Base-by-base conservation (phyloP, 192 early-diverging fungal genomes). In the Cetraspora pellucida region DNA sequence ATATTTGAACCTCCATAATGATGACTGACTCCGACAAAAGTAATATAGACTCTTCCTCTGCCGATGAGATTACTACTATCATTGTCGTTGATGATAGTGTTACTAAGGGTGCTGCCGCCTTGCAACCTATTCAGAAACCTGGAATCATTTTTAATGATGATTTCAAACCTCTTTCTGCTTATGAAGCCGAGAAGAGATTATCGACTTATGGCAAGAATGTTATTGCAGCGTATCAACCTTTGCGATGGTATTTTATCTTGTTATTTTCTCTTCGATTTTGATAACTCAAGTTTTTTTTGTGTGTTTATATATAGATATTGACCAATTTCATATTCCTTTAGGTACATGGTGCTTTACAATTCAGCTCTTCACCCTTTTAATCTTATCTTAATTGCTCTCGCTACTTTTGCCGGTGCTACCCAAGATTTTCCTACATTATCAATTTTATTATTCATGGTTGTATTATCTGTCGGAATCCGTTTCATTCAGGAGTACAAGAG, bases 401-500 rank as follows among this genome's bases (percentile, higher is more conserved):
- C 54, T 46, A 77, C 80, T 61, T 73, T 87, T 19, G 75, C 63
- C 14, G 66, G 61, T 17, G 75, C 84, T 21, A 81, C 79, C 2
- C 21, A 66, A 16, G 82, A 82, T 19, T 21, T 21, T 9, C 23
- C 63, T 19, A 83, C 82, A 1, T 58, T 81, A 0, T 31, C 55
- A 19, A 70, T 87, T 60, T 80, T 83, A 77, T 77, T 83, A 43
- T 13, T 73, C 43, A 84, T 87, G 84, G 77, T 85, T 25, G 0
- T 79, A 5, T 37, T 85, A 8, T 83, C 82, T 1, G 78, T 82
- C 13, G 58, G 31, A 14, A 52, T 85, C 4, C 80, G 82, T 3
- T 85, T 85, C 66, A 78, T 78, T 77, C 84, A 85, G 58, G 85
- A 87, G 37, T 80, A 77, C 61, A 81, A 81, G 46, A 83, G 84